Evolutionary conservation across 2,329 filamentous ascomycete genomes (phyloP).

Genomic region (Xenoacremonium recifei): DNA sequence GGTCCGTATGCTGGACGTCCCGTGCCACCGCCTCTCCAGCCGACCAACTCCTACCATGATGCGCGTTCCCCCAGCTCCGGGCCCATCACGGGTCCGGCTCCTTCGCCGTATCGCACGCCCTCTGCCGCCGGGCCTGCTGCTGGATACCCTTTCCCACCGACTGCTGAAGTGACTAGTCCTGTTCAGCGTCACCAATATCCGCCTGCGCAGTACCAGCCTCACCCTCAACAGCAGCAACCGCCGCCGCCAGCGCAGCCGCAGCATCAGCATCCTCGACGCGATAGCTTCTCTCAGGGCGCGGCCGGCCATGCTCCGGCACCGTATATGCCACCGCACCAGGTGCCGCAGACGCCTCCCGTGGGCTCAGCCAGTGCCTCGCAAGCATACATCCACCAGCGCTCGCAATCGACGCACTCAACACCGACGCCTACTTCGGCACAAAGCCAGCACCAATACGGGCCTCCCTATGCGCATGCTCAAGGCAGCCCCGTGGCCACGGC

Average conservation of each 20-base stretch:
- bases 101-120: slow-evolving; percentile 48
- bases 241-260: slow-evolving; percentile 41
- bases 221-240: no score
- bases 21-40: slow-evolving; percentile 46
- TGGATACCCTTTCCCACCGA: slow-evolving; percentile 51
- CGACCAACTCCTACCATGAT: slow-evolving; percentile 43
- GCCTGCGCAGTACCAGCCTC: slow-evolving; percentile 40
- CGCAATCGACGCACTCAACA: slow-evolving; percentile 58
- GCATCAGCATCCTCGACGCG: slow-evolving; percentile 49
- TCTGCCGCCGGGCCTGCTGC: slow-evolving; percentile 36
- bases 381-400: slow-evolving; percentile 45
- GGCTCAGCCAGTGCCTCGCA: slow-evolving; percentile 38
- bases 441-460: slow-evolving; percentile 54
- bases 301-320: slow-evolving; percentile 33
- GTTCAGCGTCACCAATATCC: slow-evolving; percentile 51
- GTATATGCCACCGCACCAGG: slow-evolving; percentile 39
- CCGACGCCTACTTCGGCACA: slow-evolving; percentile 63
- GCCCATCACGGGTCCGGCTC: slow-evolving; percentile 40
- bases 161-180: slow-evolving; percentile 47
- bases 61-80: slow-evolving; percentile 51
- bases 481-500: slow-evolving; percentile 51
- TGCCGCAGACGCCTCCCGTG: slow-evolving; percentile 51
- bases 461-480: slow-evolving; percentile 48
- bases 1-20: slow-evolving; percentile 43
- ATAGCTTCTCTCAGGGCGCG: slow-evolving; percentile 44